Percentiles rank a stretch among this genome's conserved stretches.
Conservation (phyloP, 2,329 filamentous ascomycete species). For the Periconia macrospinosa region DNA sequence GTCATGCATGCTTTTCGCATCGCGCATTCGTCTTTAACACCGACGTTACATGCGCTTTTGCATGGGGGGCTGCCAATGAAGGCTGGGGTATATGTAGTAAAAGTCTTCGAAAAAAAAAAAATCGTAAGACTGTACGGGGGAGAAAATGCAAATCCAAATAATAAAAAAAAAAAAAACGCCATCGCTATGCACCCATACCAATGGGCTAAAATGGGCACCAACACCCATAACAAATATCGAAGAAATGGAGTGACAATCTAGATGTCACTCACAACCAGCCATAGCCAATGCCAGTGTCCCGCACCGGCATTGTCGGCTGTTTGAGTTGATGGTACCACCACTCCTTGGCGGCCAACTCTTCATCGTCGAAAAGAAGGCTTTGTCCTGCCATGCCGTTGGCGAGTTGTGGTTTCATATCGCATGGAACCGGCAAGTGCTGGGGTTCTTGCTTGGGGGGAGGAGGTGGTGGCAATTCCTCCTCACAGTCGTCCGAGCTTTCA, state of each 20-base stretch:
- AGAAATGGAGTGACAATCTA: constrained; percentile 11
- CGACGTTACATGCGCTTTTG: too few species aligned
- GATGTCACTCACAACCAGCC: constrained; percentile 37
- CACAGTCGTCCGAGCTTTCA: constrained; percentile 48
- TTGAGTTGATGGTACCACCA: constrained; percentile 46
- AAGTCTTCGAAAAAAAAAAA: constrained; percentile 3
- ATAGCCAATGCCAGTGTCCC: constrained; percentile 41
- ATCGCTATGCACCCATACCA: constrained; percentile 25
- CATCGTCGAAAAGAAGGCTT: constrained; percentile 46
- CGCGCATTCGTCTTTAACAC: too few species aligned
- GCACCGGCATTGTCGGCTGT: constrained; percentile 39
- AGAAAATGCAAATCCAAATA: constrained; percentile 8
- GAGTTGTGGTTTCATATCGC: constrained; percentile 29
- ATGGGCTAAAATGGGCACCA: background rate
- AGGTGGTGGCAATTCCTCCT: constrained; percentile 37
- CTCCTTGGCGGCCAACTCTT: constrained; percentile 41
- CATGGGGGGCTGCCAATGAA: too few species aligned
- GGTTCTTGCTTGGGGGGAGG: constrained; percentile 19
- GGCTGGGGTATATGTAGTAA: constrained; percentile 34
- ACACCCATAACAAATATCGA: constrained; percentile 8
- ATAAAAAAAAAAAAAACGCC: constrained; percentile 30
- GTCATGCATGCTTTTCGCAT: too few species aligned
- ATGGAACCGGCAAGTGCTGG: constrained; percentile 24
- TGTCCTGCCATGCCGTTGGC: constrained; percentile 42
- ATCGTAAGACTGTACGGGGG: background rate